Percentiles rank a stretch among this genome's conserved stretches.
Evolutionary conservation across 2,329 filamentous ascomycete genomes (phyloP).

Genomic region (Fusarium globosum): DNA sequence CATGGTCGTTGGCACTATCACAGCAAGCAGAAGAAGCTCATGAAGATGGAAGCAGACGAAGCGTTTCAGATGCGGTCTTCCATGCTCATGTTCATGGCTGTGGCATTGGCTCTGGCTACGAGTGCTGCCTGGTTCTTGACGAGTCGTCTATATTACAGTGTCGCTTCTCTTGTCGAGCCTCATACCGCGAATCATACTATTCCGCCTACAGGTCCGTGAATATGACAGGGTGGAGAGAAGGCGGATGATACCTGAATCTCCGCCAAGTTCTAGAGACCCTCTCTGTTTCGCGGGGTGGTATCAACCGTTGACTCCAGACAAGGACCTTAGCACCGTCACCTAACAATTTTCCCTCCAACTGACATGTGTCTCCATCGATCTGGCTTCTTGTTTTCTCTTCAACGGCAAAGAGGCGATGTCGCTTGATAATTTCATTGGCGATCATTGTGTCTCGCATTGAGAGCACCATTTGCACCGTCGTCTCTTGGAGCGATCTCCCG

Average conservation of each 20-base stretch:
- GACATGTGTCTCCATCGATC: background rate
- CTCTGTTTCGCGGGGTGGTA: slow-evolving; percentile 5
- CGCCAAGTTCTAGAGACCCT: background rate
- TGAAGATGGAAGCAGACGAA: slow-evolving; percentile 70
- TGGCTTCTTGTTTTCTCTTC: background rate
- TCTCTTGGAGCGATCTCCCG: background rate
- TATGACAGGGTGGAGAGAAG: background rate
- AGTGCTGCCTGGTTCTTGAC: slow-evolving; percentile 28
- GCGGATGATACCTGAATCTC: background rate
- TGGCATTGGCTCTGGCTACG: slow-evolving; percentile 36
- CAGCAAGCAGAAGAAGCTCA: slow-evolving; percentile 68
- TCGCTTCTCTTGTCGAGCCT: slow-evolving; percentile 20
- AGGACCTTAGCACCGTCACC: background rate
- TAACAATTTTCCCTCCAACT: background rate
- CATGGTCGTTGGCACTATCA: slow-evolving; percentile 60
- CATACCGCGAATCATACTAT: slow-evolving; percentile 11
- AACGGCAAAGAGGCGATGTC: background rate
- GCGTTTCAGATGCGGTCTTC: slow-evolving; percentile 69
- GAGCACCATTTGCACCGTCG: background rate
- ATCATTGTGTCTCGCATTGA: slow-evolving; percentile 9
- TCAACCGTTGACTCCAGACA: background rate
- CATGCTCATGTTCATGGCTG: slow-evolving; percentile 63
- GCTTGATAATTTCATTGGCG: background rate
- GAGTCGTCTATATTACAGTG: slow-evolving; percentile 26
- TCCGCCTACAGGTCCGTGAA: slow-evolving; percentile 11